A percentile compares a stretch with the other conserved stretches of the same genome.
Evolutionary conservation across 2,329 filamentous ascomycete genomes (phyloP).

Genomic region (Colletotrichum tofieldiae): DNA sequence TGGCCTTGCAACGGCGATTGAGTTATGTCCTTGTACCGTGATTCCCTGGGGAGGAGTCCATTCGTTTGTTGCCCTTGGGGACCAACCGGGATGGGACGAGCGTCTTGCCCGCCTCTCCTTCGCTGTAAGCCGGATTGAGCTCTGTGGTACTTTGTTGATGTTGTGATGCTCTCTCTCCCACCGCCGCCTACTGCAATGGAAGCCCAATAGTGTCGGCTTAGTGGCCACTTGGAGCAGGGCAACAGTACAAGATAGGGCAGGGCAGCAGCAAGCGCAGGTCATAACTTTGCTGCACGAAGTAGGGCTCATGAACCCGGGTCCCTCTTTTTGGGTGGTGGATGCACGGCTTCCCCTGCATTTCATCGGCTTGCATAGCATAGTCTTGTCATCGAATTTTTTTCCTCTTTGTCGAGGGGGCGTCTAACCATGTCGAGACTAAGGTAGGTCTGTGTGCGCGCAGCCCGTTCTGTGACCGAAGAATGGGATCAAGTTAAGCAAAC

Average conservation of each 20-base stretch:
- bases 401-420: neutral
- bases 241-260: neutral
- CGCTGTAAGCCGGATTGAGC: neutral
- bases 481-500: neutral
- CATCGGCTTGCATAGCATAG: neutral
- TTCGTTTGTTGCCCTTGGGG: neutral
- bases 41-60: neutral
- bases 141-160: neutral
- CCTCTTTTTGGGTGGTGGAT: neutral
- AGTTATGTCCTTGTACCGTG: constrained; percentile 7
- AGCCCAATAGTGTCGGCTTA: neutral
- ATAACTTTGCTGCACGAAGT: neutral
- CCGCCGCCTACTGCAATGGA: neutral
- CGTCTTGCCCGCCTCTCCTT: neutral
- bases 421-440: neutral
- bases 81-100: neutral
- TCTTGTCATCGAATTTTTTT: no score
- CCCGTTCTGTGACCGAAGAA: neutral
- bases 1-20: constrained; percentile 29
- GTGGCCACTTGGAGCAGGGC: neutral
- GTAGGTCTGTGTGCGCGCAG: neutral
- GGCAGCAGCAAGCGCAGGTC: neutral
- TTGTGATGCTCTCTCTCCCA: neutral
- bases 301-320: constrained; percentile 8
- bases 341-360: constrained; percentile 26